Conservation (phyloP, 305 asterid genomes). For the Fraxinus paxiana region DNA sequence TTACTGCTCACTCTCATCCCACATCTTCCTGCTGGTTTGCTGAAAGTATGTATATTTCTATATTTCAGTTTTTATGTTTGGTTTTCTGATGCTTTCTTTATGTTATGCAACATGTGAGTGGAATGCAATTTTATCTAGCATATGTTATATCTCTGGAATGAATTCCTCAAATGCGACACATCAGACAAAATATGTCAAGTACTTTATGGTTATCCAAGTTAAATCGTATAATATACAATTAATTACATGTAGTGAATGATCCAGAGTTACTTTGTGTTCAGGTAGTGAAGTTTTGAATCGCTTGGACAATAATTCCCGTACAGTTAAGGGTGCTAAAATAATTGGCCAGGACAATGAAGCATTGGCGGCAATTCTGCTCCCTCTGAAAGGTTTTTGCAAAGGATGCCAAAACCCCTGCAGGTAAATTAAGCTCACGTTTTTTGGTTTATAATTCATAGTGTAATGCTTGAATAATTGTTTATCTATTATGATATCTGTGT, state of each 20-base stretch:
- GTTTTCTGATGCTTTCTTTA: constrained; percentile 8
- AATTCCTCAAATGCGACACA: not conserved
- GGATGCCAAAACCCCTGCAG: constrained; percentile 52
- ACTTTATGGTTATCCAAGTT: not conserved
- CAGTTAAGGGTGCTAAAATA: constrained; percentile 75
- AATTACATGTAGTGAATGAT: constrained; percentile 9
- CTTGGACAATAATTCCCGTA: constrained; percentile 81
- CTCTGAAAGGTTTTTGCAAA: constrained; percentile 55
- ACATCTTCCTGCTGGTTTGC: not conserved
- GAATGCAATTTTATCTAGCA: not conserved
- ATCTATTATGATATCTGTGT: not conserved
- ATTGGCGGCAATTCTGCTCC: constrained; percentile 67
- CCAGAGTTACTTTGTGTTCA: constrained; percentile 31
- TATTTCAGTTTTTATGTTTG: constrained; percentile 4
- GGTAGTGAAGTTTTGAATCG: constrained; percentile 83
- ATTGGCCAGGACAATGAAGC: constrained; percentile 90
- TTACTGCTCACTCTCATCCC: not conserved
- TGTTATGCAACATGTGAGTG: constrained; percentile 1
- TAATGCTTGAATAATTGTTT: not conserved
- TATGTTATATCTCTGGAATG: constrained; percentile 14
- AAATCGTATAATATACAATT: not conserved
- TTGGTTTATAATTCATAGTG: constrained; percentile 13
- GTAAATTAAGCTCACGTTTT: constrained; percentile 36
- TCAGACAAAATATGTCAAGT: not conserved
- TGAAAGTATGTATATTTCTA: not conserved